Base-by-base conservation (phyloP, 805 yeast genomes). In the Danielia oregonensis region DNA sequence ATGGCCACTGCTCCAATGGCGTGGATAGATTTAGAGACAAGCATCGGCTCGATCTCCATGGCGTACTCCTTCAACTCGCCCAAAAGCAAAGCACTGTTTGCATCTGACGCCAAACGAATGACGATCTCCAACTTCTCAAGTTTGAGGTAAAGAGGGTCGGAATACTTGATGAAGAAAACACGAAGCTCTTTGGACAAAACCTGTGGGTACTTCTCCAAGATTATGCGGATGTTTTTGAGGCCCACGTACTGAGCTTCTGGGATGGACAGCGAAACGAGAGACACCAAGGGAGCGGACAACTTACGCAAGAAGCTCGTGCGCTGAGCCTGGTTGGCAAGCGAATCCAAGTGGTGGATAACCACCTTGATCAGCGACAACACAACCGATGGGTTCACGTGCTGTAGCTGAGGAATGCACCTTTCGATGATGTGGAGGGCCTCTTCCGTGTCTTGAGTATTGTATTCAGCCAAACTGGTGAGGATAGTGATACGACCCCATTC, bases 401-500 rank as follows among this genome's bases (percentile, higher is more conserved):
- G 98, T 52, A 91, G 74, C 63, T 93, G 97, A 10, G 98, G 97
- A 7, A 86, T 76, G 7, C 87, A 88, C 43, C 96, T 73, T 51
- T 91, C 97, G 42, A 91, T 75, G 35, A 91, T 86, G 52, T 86
- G 88, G 40, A 74, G 78, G 2, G 95, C 88, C 54, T 89, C 96
- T 11, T 72, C 65, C 2, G 65, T 55, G 29, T 70, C 75, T 2
- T 55, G 50, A 0, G 94, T 70, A 4, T 66, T 54, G 56, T 82
- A 91, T 29, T 82, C 89, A 5, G 87, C 72, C 44, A 93, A 63
- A 1, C 96, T 88, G 1, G 85, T 77, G 39, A 93, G 69, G 28
- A 93, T 85, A 1, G 97, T 78, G 45, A 93, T 84, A 52, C 98
- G 76, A 8, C 98, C 98, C 99, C 99, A 93, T 64, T 93, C 99